Conservation (phyloP, 2,329 filamentous ascomycete species). For the Colletotrichum lindemuthianum region DNA sequence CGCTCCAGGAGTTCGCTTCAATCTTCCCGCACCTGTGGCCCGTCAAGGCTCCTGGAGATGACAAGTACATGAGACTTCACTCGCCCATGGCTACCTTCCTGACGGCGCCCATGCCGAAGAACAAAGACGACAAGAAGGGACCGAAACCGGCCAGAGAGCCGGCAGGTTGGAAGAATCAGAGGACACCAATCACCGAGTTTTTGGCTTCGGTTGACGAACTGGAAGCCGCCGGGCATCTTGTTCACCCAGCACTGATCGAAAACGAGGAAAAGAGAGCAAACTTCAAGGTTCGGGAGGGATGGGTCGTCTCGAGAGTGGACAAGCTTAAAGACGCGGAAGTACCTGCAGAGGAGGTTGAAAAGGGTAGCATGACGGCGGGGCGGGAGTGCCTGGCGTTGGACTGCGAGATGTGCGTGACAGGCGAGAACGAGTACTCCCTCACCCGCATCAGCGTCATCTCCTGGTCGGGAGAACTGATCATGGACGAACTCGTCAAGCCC, state of each 20-base stretch:
- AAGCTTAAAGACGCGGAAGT: constrained; percentile 73
- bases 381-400: constrained; percentile 84
- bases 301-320: constrained; percentile 82
- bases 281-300: constrained; percentile 72
- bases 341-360: constrained; percentile 76
- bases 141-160: constrained; percentile 71
- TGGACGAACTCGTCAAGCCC: constrained; percentile 95
- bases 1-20: constrained; percentile 74
- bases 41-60: constrained; percentile 86
- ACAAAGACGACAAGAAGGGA: constrained; percentile 64
- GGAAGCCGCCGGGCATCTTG: constrained; percentile 81
- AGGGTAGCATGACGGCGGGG: constrained; percentile 85
- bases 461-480: constrained; percentile 83
- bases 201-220: constrained; percentile 79
- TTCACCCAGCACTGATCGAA: constrained; percentile 82
- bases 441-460: constrained; percentile 87
- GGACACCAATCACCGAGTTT: constrained; percentile 85
- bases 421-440: constrained; percentile 80
- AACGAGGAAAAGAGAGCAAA: constrained; percentile 64
- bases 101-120: constrained; percentile 75
- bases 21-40: constrained; percentile 94
- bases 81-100: constrained; percentile 90
- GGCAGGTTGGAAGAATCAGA: constrained; percentile 75
- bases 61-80: constrained; percentile 81
- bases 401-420: constrained; percentile 97